These are phyloP conservation scores for Eutreptiella sp. DNA, from an alignment of 208 protist species.

Conservation along the genomic window DNA sequence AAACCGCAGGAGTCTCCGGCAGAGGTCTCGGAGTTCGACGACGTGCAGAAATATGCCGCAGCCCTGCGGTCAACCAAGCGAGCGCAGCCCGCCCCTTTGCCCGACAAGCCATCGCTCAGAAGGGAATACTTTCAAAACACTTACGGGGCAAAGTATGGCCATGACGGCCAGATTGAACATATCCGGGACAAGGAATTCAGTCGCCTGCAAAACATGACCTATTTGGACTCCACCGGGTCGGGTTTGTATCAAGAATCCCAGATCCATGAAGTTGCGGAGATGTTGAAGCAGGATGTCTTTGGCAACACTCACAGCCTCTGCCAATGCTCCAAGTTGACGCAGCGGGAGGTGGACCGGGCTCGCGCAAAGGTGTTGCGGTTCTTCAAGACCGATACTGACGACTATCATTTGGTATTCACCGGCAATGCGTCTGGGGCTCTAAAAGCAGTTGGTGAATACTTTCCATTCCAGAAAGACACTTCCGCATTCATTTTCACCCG, in stretches of 20 bases:
- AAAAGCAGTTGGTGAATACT: conserved; percentile 46
- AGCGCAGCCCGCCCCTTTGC: no score
- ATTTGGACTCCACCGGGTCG: conserved; percentile 24
- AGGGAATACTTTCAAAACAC: no score
- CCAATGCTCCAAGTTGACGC: not conserved
- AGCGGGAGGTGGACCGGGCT: conserved; percentile 21
- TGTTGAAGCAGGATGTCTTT: conserved; percentile 7
- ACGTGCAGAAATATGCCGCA: no score
- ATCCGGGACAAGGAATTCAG: no score
- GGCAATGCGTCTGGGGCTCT: conserved; percentile 46
- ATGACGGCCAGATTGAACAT: no score
- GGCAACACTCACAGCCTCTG: conserved; percentile 28
- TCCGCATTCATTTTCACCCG: conserved; percentile 41
- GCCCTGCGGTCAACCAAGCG: no score
- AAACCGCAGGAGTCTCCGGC: no score
- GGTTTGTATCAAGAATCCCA: conserved; percentile 8
- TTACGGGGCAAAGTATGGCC: no score
- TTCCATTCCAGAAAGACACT: conserved; percentile 32
- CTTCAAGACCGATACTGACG: conserved; percentile 46
- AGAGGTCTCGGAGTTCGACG: no score
- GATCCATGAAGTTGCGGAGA: not conserved
- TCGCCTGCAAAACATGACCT: no score
- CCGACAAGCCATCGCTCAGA: no score
- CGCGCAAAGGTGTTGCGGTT: conserved; percentile 39
- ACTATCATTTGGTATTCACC: conserved; percentile 74